Evolutionary conservation across 768 basidiomycete species (phyloP).

Genomic region (Daedaleopsis nitida): DNA sequence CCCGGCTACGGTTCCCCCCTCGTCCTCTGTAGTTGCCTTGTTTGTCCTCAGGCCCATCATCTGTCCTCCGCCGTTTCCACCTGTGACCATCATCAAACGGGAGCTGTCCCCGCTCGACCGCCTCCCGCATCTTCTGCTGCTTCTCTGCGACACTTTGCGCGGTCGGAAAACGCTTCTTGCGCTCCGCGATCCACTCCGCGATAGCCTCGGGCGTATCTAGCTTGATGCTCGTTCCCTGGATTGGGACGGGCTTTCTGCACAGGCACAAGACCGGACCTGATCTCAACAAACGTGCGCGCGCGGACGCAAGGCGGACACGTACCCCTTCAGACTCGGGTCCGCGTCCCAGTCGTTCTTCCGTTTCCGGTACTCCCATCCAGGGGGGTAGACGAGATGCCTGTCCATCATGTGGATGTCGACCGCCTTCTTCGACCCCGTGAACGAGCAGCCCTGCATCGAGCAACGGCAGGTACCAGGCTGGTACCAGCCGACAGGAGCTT

Average conservation of each 20-base stretch:
- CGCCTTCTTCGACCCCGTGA: slow-evolving; percentile 67
- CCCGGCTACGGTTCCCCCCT: slow-evolving; percentile 33
- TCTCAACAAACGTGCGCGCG: neutral
- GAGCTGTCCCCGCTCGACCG: slow-evolving; percentile 78
- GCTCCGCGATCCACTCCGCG: slow-evolving; percentile 84
- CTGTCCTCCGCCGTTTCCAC: slow-evolving; percentile 45
- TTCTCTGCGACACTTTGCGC: slow-evolving; percentile 72
- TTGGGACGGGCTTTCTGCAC: slow-evolving; percentile 66
- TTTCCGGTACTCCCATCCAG: slow-evolving; percentile 62
- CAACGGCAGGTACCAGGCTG: slow-evolving; percentile 64
- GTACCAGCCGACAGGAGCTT: slow-evolving; percentile 48
- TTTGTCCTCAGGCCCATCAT: slow-evolving; percentile 23
- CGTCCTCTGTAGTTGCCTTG: slow-evolving; percentile 22
- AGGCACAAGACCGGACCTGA: neutral
- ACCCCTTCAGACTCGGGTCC: slow-evolving; percentile 83
- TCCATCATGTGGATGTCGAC: slow-evolving; percentile 89
- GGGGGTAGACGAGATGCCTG: slow-evolving; percentile 81
- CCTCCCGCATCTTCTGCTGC: slow-evolving; percentile 76
- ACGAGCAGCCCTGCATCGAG: slow-evolving; percentile 63
- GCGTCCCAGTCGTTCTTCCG: slow-evolving; percentile 74
- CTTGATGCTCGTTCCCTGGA: slow-evolving; percentile 76
- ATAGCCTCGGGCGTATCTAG: slow-evolving; percentile 84
- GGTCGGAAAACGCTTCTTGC: slow-evolving; percentile 86
- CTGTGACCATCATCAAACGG: slow-evolving; percentile 46
- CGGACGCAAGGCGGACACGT: slow-evolving; percentile 16